A percentile compares a stretch with the other conserved stretches of the same genome.
These are phyloP conservation scores for Sphagnurus paluster DNA, from an alignment of 1,284 basidiomycete species.

Conservation along the genomic window DNA sequence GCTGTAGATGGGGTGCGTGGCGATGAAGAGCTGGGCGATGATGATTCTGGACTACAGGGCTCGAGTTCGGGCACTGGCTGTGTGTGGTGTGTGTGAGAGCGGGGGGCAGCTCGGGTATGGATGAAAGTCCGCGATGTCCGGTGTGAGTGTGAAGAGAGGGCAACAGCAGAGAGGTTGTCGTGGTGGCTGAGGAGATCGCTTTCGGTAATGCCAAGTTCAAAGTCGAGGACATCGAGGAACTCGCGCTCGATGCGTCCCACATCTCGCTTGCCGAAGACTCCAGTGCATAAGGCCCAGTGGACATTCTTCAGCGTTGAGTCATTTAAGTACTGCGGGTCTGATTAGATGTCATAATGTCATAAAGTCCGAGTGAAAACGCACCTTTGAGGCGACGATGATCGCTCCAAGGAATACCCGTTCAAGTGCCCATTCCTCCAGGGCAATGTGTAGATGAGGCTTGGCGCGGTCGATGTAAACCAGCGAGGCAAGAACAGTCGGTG, in stretches of 20 bases:
- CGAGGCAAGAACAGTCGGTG: constrained; percentile 60
- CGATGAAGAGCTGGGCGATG: constrained; percentile 33
- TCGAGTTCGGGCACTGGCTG: constrained; percentile 34
- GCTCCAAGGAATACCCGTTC: constrained; percentile 76
- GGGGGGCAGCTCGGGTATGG: constrained; percentile 21
- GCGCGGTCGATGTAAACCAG: constrained; percentile 73
- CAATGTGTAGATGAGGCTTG: constrained; percentile 71
- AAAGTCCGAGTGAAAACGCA: constrained; percentile 31
- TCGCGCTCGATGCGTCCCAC: constrained; percentile 76
- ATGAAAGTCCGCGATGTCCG: constrained; percentile 17
- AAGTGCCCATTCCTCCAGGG: constrained; percentile 75
- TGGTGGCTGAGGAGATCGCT: constrained; percentile 64
- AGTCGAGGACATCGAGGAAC: constrained; percentile 75
- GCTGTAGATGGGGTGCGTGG: constrained; percentile 34
- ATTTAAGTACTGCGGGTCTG: constrained; percentile 56
- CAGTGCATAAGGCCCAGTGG: constrained; percentile 77
- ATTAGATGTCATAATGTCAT: constrained; percentile 11
- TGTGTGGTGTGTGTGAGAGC: constrained; percentile 17
- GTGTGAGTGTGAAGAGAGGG: constrained; percentile 22
- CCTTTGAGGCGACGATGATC: constrained; percentile 72
- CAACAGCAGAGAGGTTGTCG: constrained; percentile 44
- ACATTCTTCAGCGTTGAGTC: constrained; percentile 77
- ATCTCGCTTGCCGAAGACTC: constrained; percentile 76
- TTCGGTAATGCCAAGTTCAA: constrained; percentile 63
- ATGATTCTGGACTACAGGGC: constrained; percentile 35